phyloP scores from a whole-genome alignment of 139 green algal genomes.

The Chlorella vulgaris region DNA sequence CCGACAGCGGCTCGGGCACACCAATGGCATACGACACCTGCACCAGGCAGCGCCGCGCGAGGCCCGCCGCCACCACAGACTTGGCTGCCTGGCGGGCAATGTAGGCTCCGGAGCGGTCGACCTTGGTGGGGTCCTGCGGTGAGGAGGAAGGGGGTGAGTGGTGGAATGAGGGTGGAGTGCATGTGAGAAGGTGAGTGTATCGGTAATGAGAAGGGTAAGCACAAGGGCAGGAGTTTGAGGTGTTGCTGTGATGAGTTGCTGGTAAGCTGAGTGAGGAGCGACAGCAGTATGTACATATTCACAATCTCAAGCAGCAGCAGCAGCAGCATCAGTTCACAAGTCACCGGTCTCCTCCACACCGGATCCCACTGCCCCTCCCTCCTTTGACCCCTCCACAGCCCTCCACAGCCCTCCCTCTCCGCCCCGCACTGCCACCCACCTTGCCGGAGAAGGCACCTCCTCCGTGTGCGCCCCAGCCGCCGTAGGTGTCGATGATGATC shows the following conservation, averaged over 20 bases:
- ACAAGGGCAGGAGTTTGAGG: too few species aligned
- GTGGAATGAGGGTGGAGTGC: background rate
- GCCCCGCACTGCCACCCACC: constrained; percentile 53
- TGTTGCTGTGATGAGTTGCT: too few species aligned
- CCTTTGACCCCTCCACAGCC: background rate
- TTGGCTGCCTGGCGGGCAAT: constrained; percentile 98
- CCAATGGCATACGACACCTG: constrained; percentile 98
- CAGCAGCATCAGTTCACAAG: too few species aligned
- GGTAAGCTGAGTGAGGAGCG: too few species aligned
- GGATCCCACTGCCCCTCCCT: too few species aligned
- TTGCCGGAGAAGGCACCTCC: constrained; percentile 98
- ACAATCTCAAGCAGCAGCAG: too few species aligned
- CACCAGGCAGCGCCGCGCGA: constrained; percentile 84
- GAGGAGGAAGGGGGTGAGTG: constrained; percentile 49
- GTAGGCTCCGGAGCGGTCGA: constrained; percentile 96
- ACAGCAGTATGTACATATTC: too few species aligned
- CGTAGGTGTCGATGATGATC: constrained; percentile 99
- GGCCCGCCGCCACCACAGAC: constrained; percentile 90
- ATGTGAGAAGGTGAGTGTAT: too few species aligned
- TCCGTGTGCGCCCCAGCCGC: constrained; percentile 98
- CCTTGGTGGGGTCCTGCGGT: constrained; percentile 73
- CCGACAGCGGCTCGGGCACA: constrained; percentile 94
- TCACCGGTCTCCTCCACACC: too few species aligned
- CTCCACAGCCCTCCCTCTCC: background rate
- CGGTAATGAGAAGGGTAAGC: too few species aligned